These are phyloP conservation scores for Castanea sativa DNA, from an alignment of 306 rosid species.

Conservation along the genomic window DNA sequence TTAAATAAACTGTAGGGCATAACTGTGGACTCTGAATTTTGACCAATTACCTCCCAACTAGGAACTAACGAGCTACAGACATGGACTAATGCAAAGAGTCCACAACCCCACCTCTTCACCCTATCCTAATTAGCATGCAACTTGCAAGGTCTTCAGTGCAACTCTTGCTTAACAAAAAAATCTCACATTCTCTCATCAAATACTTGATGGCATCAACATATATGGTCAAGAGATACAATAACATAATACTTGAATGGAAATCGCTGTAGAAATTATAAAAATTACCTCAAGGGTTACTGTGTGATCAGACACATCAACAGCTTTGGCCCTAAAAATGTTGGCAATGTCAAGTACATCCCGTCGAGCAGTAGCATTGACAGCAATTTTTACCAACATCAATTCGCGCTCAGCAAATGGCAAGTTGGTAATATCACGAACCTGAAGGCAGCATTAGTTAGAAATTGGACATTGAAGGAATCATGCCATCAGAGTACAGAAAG, in stretches of 20 bases:
- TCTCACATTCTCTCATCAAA: constrained; percentile 2
- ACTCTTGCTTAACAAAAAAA: not conserved
- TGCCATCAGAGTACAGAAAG: not conserved
- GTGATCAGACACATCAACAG: constrained; percentile 82
- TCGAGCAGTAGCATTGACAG: constrained; percentile 75
- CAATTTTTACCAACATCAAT: constrained; percentile 78
- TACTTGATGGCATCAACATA: not conserved
- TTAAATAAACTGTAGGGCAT: not conserved
- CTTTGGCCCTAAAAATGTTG: constrained; percentile 75
- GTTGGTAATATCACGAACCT: constrained; percentile 78
- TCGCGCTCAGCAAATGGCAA: constrained; percentile 87
- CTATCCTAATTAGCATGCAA: not conserved
- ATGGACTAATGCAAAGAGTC: not conserved
- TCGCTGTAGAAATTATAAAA: constrained; percentile 4
- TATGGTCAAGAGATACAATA: not conserved
- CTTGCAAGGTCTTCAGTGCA: not conserved
- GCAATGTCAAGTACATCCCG: constrained; percentile 86
- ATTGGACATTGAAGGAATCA: not conserved
- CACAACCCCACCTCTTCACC: not conserved
- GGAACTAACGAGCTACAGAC: not conserved
- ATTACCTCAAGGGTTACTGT: constrained; percentile 83
- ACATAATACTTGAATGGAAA: constrained; percentile 16
- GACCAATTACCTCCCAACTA: not conserved
- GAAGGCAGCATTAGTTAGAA: constrained; percentile 19
- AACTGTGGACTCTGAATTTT: not conserved